A percentile compares a stretch with the other conserved stretches of the same genome.
phyloP scores from a whole-genome alignment of 1,284 basidiomycete species.

The Pseudozyma hubeiensis region DNA sequence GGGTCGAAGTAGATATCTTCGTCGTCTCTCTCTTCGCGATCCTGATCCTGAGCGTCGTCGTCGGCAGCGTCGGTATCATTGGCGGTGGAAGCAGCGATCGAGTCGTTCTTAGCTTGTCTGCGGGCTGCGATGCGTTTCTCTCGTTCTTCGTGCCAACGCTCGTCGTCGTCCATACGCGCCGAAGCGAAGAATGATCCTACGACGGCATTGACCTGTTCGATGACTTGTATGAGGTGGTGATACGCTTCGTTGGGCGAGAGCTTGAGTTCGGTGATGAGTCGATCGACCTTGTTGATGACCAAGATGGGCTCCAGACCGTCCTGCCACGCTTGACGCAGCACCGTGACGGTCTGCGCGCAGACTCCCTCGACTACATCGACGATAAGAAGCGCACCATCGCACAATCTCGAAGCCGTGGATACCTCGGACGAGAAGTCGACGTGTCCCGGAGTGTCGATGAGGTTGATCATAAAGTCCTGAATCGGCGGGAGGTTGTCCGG shows the following conservation, averaged over 20 bases:
- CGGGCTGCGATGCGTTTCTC: constrained; percentile 82
- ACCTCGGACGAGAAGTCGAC: constrained; percentile 99
- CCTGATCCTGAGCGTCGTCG: constrained; percentile 66
- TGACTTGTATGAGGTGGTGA: constrained; percentile 89
- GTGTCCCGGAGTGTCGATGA: constrained; percentile 99
- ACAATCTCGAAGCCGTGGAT: constrained; percentile 89
- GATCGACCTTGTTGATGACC: constrained; percentile 97
- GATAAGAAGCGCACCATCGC: constrained; percentile 95
- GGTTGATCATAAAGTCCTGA: constrained; percentile 83
- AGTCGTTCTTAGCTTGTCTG: constrained; percentile 72
- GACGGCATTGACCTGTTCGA: constrained; percentile 98
- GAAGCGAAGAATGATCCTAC: constrained; percentile 96
- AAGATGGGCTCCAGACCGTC: constrained; percentile 90
- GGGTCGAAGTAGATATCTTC: constrained; percentile 95
- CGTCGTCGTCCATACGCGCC: constrained; percentile 92
- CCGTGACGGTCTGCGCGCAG: constrained; percentile 95
- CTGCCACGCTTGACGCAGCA: constrained; percentile 93
- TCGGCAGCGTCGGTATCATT: constrained; percentile 76
- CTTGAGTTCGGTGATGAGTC: constrained; percentile 92
- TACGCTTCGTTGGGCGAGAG: constrained; percentile 92
- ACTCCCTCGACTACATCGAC: constrained; percentile 99
- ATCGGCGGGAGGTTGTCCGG: constrained; percentile 54
- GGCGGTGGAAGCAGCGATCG: constrained; percentile 53
- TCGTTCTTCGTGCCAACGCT: constrained; percentile 90
- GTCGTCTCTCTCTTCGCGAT: constrained; percentile 87